phyloP scores from a whole-genome alignment of 768 basidiomycete species.

The Collybiopsis confluens region DNA sequence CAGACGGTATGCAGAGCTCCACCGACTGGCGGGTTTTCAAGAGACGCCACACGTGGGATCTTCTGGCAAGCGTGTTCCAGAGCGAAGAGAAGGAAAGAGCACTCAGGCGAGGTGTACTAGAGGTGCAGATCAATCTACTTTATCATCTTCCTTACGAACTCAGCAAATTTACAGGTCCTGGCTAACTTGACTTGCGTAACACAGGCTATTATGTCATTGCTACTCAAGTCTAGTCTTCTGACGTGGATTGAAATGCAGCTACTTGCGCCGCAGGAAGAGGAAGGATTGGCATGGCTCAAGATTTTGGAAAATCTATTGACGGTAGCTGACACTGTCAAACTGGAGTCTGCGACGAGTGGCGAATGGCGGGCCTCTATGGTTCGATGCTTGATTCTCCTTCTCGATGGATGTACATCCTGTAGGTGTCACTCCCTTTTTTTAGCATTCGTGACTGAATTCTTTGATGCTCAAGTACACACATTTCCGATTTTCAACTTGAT shows the following conservation, averaged over 20 bases:
- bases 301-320: conserved; percentile 62
- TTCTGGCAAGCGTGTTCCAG: conserved; percentile 79
- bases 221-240: conserved; percentile 68
- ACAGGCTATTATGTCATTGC: conserved; percentile 65
- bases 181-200: conserved; percentile 68
- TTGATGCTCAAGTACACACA: conserved; percentile 9
- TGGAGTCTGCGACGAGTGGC: conserved; percentile 50
- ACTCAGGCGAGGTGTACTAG: conserved; percentile 58
- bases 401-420: conserved; percentile 28
- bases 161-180: conserved; percentile 46
- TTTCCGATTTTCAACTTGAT: conserved; percentile 18
- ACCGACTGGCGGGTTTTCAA: conserved; percentile 82
- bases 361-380: conserved; percentile 58
- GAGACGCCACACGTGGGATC: conserved; percentile 83
- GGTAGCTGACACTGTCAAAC: conserved; percentile 42
- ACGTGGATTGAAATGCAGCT: conserved; percentile 83
- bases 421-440: conserved; percentile 12
- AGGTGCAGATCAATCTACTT: conserved; percentile 42
- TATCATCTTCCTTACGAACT: background rate
- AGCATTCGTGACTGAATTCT: background rate
- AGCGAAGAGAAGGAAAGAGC: conserved; percentile 49
- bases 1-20: conserved; percentile 71
- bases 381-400: conserved; percentile 43
- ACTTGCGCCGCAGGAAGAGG: conserved; percentile 25
- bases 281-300: conserved; percentile 58